Base-by-base conservation (phyloP, 768 basidiomycete species). In the Xerocomellus dryophilus region DNA sequence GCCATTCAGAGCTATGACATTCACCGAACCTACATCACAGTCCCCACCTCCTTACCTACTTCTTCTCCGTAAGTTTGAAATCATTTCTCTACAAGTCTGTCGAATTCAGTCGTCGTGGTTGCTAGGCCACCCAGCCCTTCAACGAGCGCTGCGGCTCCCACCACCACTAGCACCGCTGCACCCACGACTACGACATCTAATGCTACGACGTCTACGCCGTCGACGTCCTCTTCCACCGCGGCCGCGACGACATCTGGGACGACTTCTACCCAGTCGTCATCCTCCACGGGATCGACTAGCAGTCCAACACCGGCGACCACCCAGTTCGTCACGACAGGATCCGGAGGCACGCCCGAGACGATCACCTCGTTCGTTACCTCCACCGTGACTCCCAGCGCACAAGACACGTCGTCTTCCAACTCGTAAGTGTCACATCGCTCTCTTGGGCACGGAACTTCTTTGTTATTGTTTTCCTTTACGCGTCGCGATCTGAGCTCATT, bases 351-450 rank as follows among this genome's bases (percentile, higher is more conserved):
- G 1, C 23, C 45, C 10, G 2, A 15, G 20, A 65, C 58, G 0
- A 8, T 66, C 43, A 60, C 60, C 9, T 27, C 54, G 2, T 12
- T 53, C 51, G 4, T 54, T 8, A 40, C 52, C 9, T 18, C 55
- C 4, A 44, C 50, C 4, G 12, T 31, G 2, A 43, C 57, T 1
- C 0, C 55, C 8, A 38, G 44, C 3, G 0, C 64, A 0, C 38
- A 32, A 17, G 53, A 9, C 35, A 14, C 17, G 17, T 3, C 47
- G 2, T 42, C 60, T 0, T 56, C 68, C 1, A 66, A 57, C 21
- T 69, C 67, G 67, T 69, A 23, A 57, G 67, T 71, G n/a, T 48
- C 31, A 15, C 25, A 25, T 25, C 6, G 25, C 6, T 27, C 10
- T 17, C 9, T 43, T 7, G 15, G 35, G 39, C 50, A 36, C 44